Conservation (phyloP, 768 basidiomycete species). For the Boletus rubroflammeus region DNA sequence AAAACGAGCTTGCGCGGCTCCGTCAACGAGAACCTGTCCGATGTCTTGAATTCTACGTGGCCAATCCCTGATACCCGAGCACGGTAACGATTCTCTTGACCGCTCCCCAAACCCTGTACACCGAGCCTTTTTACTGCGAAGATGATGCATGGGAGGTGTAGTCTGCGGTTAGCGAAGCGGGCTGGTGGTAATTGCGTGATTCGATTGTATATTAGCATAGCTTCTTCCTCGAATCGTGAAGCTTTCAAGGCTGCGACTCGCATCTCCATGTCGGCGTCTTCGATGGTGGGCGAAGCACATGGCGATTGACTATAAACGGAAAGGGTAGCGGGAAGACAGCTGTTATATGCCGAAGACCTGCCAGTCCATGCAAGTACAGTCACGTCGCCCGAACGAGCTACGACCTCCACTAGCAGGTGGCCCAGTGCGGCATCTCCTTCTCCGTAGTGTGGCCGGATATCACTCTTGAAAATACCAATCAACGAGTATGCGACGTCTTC, state of each 20-base stretch:
- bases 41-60: conserved; percentile 1
- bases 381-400: conserved; percentile 1
- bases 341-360: conserved; percentile 6
- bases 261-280: neutral
- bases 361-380: conserved; percentile 4
- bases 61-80: conserved; percentile 6
- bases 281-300: neutral
- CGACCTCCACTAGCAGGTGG: conserved; percentile 5
- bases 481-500: conserved; percentile 11
- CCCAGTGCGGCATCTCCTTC: conserved; percentile 2
- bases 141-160: conserved; percentile 10
- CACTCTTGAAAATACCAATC: conserved; percentile 12
- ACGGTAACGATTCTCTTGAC: neutral
- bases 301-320: neutral
- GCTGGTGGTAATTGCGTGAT: neutral
- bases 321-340: conserved; percentile 4
- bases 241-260: neutral
- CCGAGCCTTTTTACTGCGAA: conserved; percentile 4
- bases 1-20: conserved; percentile 2
- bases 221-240: neutral
- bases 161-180: neutral
- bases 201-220: neutral
- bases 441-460: conserved; percentile 2
- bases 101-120: neutral
- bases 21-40: neutral